Evolutionary conservation across 2,329 filamentous ascomycete species (phyloP).

Genomic region (Parastagonospora nodorum): DNA sequence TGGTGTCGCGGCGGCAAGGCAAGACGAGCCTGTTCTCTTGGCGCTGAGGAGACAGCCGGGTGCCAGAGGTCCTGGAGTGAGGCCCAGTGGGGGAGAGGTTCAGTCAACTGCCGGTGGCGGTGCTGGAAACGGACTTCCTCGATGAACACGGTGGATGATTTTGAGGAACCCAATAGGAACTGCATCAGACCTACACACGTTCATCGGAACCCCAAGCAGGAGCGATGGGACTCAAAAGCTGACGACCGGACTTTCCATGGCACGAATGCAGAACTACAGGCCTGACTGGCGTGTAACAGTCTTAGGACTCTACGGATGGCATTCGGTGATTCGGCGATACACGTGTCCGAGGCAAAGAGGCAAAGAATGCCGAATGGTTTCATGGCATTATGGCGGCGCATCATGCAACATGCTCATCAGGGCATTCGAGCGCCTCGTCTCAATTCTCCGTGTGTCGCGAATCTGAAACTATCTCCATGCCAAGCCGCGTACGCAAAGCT

Average conservation of each 20-base stretch:
- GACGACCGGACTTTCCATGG: too few species aligned
- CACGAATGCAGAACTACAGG: too few species aligned
- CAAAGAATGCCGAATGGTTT: too few species aligned
- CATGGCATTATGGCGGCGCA: not conserved
- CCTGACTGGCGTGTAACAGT: too few species aligned
- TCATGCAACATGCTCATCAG: not conserved
- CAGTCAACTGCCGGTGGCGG: conserved; percentile 18
- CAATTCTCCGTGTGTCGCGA: conserved; percentile 10
- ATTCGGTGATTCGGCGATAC: too few species aligned
- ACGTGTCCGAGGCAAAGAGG: too few species aligned
- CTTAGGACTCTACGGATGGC: too few species aligned
- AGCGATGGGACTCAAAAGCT: too few species aligned
- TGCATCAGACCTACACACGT: not conserved
- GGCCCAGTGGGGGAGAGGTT: conserved; percentile 12
- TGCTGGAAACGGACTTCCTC: conserved; percentile 41
- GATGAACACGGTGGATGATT: conserved; percentile 20
- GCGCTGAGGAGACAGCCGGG: conserved; percentile 41
- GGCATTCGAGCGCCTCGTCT: not conserved
- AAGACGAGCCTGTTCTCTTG: conserved; percentile 34
- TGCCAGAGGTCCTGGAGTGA: conserved; percentile 17
- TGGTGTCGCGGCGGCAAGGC: conserved; percentile 12
- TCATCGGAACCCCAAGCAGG: not conserved
- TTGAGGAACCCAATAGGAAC: too few species aligned
- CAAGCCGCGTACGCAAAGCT: conserved; percentile 23
- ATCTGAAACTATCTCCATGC: conserved; percentile 25